Base-by-base conservation (phyloP, 108 stramenopile species). In the Skeletonema tropicum region DNA sequence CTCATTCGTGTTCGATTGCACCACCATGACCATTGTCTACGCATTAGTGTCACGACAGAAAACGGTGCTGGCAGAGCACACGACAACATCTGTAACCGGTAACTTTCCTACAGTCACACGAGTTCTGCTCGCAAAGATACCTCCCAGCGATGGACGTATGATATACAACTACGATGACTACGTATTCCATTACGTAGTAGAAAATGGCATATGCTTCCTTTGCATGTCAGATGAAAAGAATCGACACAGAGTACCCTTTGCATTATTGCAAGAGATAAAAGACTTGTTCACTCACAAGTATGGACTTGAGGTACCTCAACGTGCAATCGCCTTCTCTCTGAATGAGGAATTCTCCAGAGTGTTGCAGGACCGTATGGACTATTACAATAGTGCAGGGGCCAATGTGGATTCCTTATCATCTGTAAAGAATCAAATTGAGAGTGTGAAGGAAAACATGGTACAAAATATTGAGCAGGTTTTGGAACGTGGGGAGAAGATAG, bases 41-140 rank as follows among this genome's bases (percentile, higher is more conserved):
- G 93, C 97, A 17, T 86, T 99, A 23, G 86, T 99, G 25, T 98
- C 99, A 25, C 86, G 98, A 31, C 94, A 95, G 60, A 97, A 93
- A 82, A 93, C 96, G 14, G 98, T 99, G 42, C 85, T 99, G 25
- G 96, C 97, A 14, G 99, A 99, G 75, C 89, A 96, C 68, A 98
- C 98, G 3, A 79, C 90, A 19, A 87, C 95, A 31, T 90, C 92
- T 30, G 49, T 66, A 29, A 91, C 95, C 70, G 95, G 95, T 38
- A 99, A 99, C 77, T 99, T 99, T 62, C 97, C 99, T 8, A 98
- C 98, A 2, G 94, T 99, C 9, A 98, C 99, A 2, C 80, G 98
- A 41, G 96, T 98, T 5, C 85, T 99, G 14, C 85, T 99, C 19
- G 88, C 90, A 30, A 97, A 97, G 63, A 99, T 99, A 63, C 95